Base-by-base conservation (phyloP, 371 early-diverging fungal species). In the Syncephalastrum sp. region DNA sequence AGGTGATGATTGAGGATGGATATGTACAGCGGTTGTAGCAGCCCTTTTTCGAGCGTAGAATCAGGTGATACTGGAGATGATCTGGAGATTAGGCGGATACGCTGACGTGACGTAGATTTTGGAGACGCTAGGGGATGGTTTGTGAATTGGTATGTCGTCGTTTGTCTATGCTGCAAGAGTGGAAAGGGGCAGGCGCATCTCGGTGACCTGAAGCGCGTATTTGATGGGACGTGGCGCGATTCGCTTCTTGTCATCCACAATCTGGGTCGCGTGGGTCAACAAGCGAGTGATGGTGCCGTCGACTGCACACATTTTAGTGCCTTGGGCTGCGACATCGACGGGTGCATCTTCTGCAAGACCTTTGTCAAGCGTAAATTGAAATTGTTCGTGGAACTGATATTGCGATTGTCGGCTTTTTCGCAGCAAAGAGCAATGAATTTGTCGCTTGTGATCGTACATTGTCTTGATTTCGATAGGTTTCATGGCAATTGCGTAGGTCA, bases 381-480 rank as follows among this genome's bases (percentile, higher is more conserved):
- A 69, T 10, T 59, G 65, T 29, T 71, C 70, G 47, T 55, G 57
- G 33, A 61, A 56, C 47, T 60, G 50, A 23, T 57, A 54, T 56
- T 61, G 7, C 50, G 57, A 29, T 27, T 47, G 27, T 23, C 48
- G 4, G 27, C 63, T 63, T 42, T 64, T 56, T 19, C 62, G 61
- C 23, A 73, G 46, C 16, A 78, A 24, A 8, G 70, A 65, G 44
- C 75, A 75, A 23, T 78, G 75, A 17, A 78, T 67, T 27, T 71
- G 66, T 46, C 75, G 61, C 42, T 61, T 51, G 50, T 77, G 79
- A 27, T 78, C 79, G 57, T 65, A 78, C 73, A 75, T 75, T 42
- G 75, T 63, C 16, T 70, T 70, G 42, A 78, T 70, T 21, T 67
- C 55, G 19, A 78, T 57, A 38, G 79, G 79, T 46, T 72, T 62